Evolutionary conservation across 768 basidiomycete species (phyloP), one percentile per base, ranked within the genome.

Genomic region (Suillus bovinus): DNA sequence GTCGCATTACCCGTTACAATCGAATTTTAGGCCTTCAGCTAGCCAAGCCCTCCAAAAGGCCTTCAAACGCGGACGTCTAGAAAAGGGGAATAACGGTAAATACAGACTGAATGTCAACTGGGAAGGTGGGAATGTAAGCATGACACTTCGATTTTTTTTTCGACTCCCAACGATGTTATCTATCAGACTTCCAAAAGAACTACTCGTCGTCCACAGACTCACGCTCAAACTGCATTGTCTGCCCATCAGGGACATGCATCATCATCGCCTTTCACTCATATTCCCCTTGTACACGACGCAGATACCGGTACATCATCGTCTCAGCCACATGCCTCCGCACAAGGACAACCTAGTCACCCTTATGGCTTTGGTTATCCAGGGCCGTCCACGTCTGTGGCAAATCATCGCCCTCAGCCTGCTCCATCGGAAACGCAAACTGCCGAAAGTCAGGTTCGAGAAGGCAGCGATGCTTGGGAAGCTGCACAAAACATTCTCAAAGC

Each of bases 41-140:
- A 92, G 90, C 68, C 93, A 95, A 73, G 93, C 93, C 8, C 76
- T 95, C 59, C 91, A 93, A 73, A 94, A 94, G 67, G 93, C 93
- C 5, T 92, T 79, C 74, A 90, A 87, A 72, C 82, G 92, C 52
- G 93, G 93, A 10, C 80, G 93, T 29, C 82, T 95, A 59, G 86
- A 90, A 70, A 95, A 94, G 71, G 83, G 82, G 34, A 79, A 76
- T n/a, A 80, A 81, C 57, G 89, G 89, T 3, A 89, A 87, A 71
- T 95, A 95, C 73, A 79, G 86, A 44, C 71, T 94, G 24, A 94
- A 89, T 70, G 77, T 87, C 7, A 79, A 75, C 60, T 94, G 92
- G 91, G 90, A 91, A 70, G 92, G 92, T 27, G 90, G 89, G 34
- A 88, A 81, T 69, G 92, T 94, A 70, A 71, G 90, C 79, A 24